These are phyloP conservation scores for Triangularia setosa DNA, from an alignment of 2,329 filamentous ascomycete genomes.

Conservation along the genomic window DNA sequence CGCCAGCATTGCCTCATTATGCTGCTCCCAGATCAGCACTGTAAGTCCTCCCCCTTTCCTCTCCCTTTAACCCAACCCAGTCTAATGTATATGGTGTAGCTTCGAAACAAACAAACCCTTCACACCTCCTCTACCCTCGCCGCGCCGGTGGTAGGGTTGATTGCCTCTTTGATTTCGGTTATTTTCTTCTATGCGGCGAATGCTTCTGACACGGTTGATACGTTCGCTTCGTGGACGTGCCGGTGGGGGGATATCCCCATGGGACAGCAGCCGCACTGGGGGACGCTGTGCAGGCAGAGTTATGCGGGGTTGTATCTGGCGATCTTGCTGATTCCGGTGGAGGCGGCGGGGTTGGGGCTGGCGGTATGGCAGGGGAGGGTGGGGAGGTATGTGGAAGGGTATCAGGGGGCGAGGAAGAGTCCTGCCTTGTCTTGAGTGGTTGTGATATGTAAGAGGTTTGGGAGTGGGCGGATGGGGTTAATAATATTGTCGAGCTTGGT, in stretches of 20 bases:
- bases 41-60: slow-evolving; percentile 40
- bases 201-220: slow-evolving; percentile 48
- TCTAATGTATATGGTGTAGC: slow-evolving; percentile 28
- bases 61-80: not conserved
- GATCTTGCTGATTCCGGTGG: slow-evolving; percentile 54
- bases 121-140: slow-evolving; percentile 38
- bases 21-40: slow-evolving; percentile 44
- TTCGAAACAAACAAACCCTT: slow-evolving; percentile 34
- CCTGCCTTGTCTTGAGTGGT: slow-evolving; percentile 14
- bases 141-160: slow-evolving; percentile 41
- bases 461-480: not conserved
- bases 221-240: slow-evolving; percentile 60
- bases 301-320: slow-evolving; percentile 51
- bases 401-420: slow-evolving; percentile 31
- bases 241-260: slow-evolving; percentile 55
- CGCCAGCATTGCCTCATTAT: slow-evolving; percentile 45
- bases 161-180: slow-evolving; percentile 49
- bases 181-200: slow-evolving; percentile 57
- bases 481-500: not conserved
- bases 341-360: slow-evolving; percentile 46
- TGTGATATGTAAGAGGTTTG: not conserved
- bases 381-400: slow-evolving; percentile 38
- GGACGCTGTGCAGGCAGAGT: slow-evolving; percentile 53
- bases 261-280: slow-evolving; percentile 50
- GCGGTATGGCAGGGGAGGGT: slow-evolving; percentile 44